Evolutionary conservation across 495 filamentous ascomycete species (phyloP), one percentile per base, ranked within the genome.

Genomic region (Tuber calosporum): DNA sequence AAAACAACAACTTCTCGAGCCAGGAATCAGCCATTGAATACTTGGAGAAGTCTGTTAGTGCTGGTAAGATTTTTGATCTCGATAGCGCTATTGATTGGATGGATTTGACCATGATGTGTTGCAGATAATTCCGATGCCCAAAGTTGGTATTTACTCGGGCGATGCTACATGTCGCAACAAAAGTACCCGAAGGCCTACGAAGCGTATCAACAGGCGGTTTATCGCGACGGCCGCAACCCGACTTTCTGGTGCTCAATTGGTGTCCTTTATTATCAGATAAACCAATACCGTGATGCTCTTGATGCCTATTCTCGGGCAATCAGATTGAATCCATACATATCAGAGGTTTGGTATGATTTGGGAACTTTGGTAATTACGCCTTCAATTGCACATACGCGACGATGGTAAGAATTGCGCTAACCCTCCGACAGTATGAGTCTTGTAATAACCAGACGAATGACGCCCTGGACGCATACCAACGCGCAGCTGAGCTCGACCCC

Each of bases 211-310:
- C 95, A 99, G 84, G 95, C 95, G 4, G 95, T 99, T 68, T 99
- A 99, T 81, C 93, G 95, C 71, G 95, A 99, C 82, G 96, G 96
- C 36, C 90, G 95, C 79, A 99, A 99, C 79, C 96, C 95, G 38
- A 99, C 95, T 19, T 99, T 99, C 86, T 99, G 95, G 95, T 98
- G 96, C 85, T 99, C 95, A 36, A 99, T 99, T 82, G 95, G 95
- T 81, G 95, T 99, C 26, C 88, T 99, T 48, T 99, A 99, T 82
- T 99, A 98, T 84, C 95, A 99, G 84, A 99, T 99, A 85, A 99
- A 99, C 82, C 95, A 99, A 86, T 99, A 99, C 83, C 90, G 95
- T 69, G 95, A 99, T 86, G 95, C 95, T 26, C 88, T 99, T 69
- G 95, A 99, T 87, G 95, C 95, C 75, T 99, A 99, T 84, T 97